Evolutionary conservation across 1,284 basidiomycete genomes (phyloP).

Genomic region (Moniliella sp.): DNA sequence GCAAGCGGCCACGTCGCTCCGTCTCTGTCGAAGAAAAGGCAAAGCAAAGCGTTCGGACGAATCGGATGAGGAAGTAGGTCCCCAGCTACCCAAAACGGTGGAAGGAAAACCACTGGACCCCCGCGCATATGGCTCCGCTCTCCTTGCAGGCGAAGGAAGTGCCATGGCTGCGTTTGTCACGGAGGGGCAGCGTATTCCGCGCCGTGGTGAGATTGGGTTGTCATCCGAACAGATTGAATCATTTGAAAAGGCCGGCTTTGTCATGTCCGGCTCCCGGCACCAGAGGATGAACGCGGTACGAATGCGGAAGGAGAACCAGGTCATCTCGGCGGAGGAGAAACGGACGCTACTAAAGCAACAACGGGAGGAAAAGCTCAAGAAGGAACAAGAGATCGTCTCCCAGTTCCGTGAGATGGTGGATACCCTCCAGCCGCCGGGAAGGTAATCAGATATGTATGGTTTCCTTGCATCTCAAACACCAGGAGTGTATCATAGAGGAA

Average conservation of each 20-base stretch:
- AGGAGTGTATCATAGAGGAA: too few relatives aligned
- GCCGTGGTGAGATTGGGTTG: slow-evolving; percentile 90
- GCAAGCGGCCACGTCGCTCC: too few relatives aligned
- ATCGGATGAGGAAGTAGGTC: slow-evolving; percentile 3
- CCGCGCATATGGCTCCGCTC: slow-evolving; percentile 49
- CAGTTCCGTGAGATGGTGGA: slow-evolving; percentile 1
- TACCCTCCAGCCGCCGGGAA: not conserved
- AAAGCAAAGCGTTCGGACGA: not conserved
- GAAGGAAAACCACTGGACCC: slow-evolving; percentile 1
- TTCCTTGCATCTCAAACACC: too few relatives aligned
- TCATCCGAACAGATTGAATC: slow-evolving; percentile 62
- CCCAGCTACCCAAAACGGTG: slow-evolving; percentile 2
- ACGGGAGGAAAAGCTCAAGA: slow-evolving; percentile 69
- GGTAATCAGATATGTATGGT: too few relatives aligned
- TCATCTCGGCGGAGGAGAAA: slow-evolving; percentile 83
- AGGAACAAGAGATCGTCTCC: slow-evolving; percentile 45
- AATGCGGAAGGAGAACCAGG: slow-evolving; percentile 94
- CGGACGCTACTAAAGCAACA: slow-evolving; percentile 74
- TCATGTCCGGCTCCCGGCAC: slow-evolving; percentile 87
- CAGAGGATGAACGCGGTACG: slow-evolving; percentile 69
- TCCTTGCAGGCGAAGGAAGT: slow-evolving; percentile 77
- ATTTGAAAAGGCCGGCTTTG: slow-evolving; percentile 77
- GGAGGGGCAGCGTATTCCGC: slow-evolving; percentile 75
- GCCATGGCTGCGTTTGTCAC: slow-evolving; percentile 88
- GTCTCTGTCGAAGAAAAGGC: not conserved